Conservation (phyloP, 495 filamentous ascomycete genomes). For the Penicillium crystallinum region DNA sequence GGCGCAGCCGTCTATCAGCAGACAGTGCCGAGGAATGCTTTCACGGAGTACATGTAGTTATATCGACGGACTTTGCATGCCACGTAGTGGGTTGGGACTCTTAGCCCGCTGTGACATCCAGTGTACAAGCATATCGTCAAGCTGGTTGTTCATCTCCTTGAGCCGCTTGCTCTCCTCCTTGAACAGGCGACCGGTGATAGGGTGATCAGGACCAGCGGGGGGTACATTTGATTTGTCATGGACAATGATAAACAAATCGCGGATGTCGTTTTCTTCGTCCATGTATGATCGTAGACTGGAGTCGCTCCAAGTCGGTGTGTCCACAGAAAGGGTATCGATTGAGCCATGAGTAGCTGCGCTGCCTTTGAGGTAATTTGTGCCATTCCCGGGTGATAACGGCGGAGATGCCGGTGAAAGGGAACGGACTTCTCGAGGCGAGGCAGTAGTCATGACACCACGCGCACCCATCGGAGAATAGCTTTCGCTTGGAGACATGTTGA, state of each 20-base stretch:
- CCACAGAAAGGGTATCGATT: conserved; percentile 35
- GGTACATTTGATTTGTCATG: conserved; percentile 80
- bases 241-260: conserved; percentile 84
- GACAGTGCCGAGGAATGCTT: conserved; percentile 2
- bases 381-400: conserved; percentile 60
- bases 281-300: conserved; percentile 79
- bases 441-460: conserved; percentile 59
- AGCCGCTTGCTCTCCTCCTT: conserved; percentile 76
- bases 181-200: conserved; percentile 74
- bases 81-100: conserved; percentile 13
- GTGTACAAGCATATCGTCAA: conserved; percentile 80
- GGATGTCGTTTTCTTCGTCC: conserved; percentile 85
- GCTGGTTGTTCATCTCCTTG: conserved; percentile 74
- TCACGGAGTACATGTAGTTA: conserved; percentile 14
- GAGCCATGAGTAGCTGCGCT: conserved; percentile 35
- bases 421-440: conserved; percentile 57
- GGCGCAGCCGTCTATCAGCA: conserved; percentile 12
- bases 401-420: conserved; percentile 58
- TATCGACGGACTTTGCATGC: conserved; percentile 13
- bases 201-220: conserved; percentile 74
- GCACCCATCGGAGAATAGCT: conserved; percentile 31
- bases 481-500: conserved; percentile 57
- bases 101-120: conserved; percentile 62
- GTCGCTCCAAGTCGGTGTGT: conserved; percentile 71
- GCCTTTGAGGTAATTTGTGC: conserved; percentile 31